Conservation (phyloP, 768 basidiomycete genomes). For the Coprinellus micaceus region DNA sequence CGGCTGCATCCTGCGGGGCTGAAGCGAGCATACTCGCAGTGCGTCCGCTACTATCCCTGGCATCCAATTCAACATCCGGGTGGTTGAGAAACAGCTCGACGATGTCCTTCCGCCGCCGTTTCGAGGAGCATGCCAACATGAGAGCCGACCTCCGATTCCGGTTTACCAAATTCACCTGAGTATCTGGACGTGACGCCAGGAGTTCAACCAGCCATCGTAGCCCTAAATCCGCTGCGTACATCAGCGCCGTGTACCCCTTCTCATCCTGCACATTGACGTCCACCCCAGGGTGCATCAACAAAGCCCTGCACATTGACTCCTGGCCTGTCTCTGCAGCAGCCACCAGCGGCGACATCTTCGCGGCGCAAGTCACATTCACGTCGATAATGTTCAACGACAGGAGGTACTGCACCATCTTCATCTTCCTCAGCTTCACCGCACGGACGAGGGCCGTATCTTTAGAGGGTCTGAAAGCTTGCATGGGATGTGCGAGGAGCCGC, state of each 20-base stretch:
- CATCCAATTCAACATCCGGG: no score
- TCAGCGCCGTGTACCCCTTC: background rate
- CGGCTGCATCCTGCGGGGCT: no score
- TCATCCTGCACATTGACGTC: background rate
- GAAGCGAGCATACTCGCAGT: background rate
- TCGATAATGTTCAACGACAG: background rate
- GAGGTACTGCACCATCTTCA: background rate
- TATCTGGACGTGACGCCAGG: no score
- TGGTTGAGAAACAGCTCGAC: background rate
- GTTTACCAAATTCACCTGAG: no score
- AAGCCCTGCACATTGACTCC: background rate
- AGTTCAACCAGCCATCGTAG: no score
- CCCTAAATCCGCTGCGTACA: background rate
- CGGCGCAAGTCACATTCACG: background rate
- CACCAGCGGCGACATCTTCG: background rate
- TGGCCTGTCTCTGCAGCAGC: background rate
- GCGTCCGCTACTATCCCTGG: background rate
- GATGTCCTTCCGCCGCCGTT: background rate
- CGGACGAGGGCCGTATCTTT: background rate
- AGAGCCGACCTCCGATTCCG: background rate
- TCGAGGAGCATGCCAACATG: background rate
- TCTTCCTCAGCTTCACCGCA: background rate
- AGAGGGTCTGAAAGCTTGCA: background rate
- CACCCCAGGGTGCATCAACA: background rate
- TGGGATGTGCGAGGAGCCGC: background rate